Base-by-base conservation (phyloP, 345 rosid genomes). In the Eucalyptus cloeziana region DNA sequence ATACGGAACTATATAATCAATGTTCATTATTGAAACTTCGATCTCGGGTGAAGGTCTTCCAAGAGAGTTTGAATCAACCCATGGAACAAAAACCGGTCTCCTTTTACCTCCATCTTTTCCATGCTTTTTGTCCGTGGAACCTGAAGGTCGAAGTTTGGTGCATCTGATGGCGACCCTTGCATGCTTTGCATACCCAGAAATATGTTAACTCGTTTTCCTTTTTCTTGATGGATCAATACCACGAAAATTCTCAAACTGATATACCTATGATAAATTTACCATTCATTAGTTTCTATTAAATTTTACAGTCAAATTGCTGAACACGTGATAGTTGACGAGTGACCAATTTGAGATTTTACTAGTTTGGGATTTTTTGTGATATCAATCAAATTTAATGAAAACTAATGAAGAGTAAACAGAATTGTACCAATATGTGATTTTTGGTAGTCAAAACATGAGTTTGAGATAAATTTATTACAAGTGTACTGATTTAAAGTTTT, bases 321-420 rank as follows among this genome's bases (percentile, higher is more conserved):
- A 56, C 10, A 56, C 6, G 3, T 56, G 4, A 56, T 1, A 56
- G 0, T 25, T 10, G 6, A 49, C 50, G 4, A 22, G 62, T 22
- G 13, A 6, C 2, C 30, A 10, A 22, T 56, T 10, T 56, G 1
- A 19, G 12, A 8, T 56, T 56, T 24, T 56, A 24, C 0, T 24
- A 24, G 27, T 56, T 56, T 56, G 30, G 0, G 1, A 10, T 56
- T 0, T 56, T 56, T 56, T 3, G 3, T 24, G 6, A 10, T 56
- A 56, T 56, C 5, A 24, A 56, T 56, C 30, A 0, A 56, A 10
- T 56, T 56, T 22, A 56, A 56, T 56, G 0, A 56, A 24, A 56
- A 10, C 1, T 56, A 56, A 56, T 56, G 0, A 25, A 10, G 3
- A 56, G 13, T 56, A 56, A 56, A 24, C 0, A 0, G 1, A 24